Conservation (phyloP, 345 rosid species). For the Aethionema arabicum region DNA sequence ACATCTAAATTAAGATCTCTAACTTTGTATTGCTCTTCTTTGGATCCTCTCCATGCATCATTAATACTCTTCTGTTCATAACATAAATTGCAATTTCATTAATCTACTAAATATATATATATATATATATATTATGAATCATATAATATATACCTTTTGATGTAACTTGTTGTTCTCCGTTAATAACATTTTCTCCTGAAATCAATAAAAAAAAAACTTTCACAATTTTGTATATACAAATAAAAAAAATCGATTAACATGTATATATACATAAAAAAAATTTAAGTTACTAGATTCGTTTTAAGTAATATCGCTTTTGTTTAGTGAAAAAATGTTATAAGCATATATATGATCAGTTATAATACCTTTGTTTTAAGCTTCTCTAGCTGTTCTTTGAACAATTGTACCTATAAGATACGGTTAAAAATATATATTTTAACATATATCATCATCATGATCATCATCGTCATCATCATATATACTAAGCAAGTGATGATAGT, state of each 20-base stretch:
- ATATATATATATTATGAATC: slow-evolving; percentile 5
- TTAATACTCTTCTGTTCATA: slow-evolving; percentile 30
- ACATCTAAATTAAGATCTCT: slow-evolving; percentile 34
- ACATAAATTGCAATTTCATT: slow-evolving; percentile 10
- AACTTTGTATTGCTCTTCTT: slow-evolving; percentile 26
- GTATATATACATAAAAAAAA: not conserved
- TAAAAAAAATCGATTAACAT: not conserved
- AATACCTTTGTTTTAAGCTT: slow-evolving; percentile 54
- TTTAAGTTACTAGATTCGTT: not conserved
- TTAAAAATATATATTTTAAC: too few species aligned
- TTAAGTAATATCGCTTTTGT: not conserved
- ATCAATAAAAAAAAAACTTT: slow-evolving; percentile 12
- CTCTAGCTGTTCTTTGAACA: slow-evolving; percentile 49
- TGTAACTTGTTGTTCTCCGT: slow-evolving; percentile 31
- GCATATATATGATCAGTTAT: slow-evolving; percentile 8
- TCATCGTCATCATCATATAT: too few species aligned
- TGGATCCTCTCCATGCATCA: slow-evolving; percentile 29
- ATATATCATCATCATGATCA: too few species aligned
- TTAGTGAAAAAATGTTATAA: not conserved
- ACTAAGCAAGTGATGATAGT: not conserved
- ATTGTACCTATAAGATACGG: slow-evolving; percentile 38
- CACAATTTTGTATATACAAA: slow-evolving; percentile 12
- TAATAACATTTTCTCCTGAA: slow-evolving; percentile 36
- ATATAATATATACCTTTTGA: slow-evolving; percentile 28
- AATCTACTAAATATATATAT: not conserved